These are phyloP conservation scores for Xerocomus amazonicus DNA, from an alignment of 1,284 basidiomycete genomes.

Conservation along the genomic window DNA sequence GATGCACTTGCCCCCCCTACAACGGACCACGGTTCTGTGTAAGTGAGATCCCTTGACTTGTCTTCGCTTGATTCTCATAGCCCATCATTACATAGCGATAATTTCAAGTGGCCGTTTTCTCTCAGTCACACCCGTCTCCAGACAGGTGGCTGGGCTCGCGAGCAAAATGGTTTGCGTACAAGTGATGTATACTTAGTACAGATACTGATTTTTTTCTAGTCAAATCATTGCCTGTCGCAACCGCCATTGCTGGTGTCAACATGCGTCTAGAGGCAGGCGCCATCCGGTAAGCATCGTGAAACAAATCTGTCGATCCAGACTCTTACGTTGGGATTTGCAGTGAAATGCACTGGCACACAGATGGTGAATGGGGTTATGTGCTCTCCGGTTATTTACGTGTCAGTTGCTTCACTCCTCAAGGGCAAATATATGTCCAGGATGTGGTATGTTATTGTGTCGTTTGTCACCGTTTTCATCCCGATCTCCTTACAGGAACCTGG, in stretches of 20 bases:
- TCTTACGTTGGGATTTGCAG: conserved; percentile 24
- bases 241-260: conserved; percentile 44
- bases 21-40: conserved; percentile 46
- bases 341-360: conserved; percentile 61
- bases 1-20: conserved; percentile 50
- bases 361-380: conserved; percentile 54
- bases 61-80: background rate
- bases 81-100: conserved; percentile 26
- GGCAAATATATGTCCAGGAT: conserved; percentile 45
- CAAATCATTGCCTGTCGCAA: conserved; percentile 43
- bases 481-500: conserved; percentile 28
- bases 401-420: conserved; percentile 47
- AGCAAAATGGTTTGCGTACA: conserved; percentile 44
- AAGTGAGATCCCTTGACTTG: background rate
- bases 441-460: conserved; percentile 35
- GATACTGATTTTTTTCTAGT: conserved; percentile 26
- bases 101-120: conserved; percentile 59
- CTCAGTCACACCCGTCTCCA: conserved; percentile 53
- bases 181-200: background rate
- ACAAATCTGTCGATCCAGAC: background rate
- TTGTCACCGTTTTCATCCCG: background rate
- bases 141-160: conserved; percentile 56
- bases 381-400: conserved; percentile 43
- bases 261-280: conserved; percentile 57
- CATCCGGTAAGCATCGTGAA: conserved; percentile 36